A percentile compares a stretch with the other conserved stretches of the same genome.
Conservation (phyloP, 2,329 filamentous ascomycete genomes). For the Sphaerulina vaccinii region DNA sequence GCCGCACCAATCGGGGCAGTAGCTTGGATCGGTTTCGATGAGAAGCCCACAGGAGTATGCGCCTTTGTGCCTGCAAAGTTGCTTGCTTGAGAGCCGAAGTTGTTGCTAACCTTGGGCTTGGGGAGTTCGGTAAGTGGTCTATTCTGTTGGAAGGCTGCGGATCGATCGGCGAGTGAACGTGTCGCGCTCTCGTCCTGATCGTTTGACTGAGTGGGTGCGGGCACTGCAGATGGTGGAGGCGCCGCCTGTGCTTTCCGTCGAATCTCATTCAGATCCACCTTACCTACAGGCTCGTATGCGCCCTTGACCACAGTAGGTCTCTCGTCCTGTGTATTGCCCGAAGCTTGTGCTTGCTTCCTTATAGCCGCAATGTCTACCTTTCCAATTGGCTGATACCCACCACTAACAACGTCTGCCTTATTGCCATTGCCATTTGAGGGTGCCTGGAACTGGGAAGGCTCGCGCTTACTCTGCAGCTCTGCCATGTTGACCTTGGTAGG, state of each 20-base stretch:
- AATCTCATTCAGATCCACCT: conserved; percentile 95
- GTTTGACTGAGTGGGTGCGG: conserved; percentile 48
- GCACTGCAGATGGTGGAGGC: conserved; percentile 28
- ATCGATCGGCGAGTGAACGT: conserved; percentile 71
- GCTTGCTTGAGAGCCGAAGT: conserved; percentile 68
- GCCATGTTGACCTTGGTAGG: conserved; percentile 94
- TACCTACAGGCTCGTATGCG: conserved; percentile 89
- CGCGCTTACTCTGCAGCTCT: conserved; percentile 72
- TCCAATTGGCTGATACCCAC: conserved; percentile 88
- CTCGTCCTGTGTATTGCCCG: conserved; percentile 62
- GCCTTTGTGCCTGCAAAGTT: conserved; percentile 86
- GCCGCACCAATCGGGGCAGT: conserved; percentile 71
- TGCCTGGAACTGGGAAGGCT: conserved; percentile 61
- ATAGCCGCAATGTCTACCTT: conserved; percentile 97
- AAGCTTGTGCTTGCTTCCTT: conserved; percentile 68
- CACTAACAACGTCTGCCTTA: conserved; percentile 68
- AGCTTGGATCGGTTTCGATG: conserved; percentile 54
- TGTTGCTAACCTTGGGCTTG: conserved; percentile 93
- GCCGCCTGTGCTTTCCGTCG: conserved; percentile 73
- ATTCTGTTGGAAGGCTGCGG: conserved; percentile 68
- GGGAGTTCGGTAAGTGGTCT: conserved; percentile 84
- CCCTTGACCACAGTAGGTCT: conserved; percentile 84
- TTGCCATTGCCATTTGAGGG: conserved; percentile 46
- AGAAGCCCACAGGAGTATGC: conserved; percentile 70
- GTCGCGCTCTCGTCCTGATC: conserved; percentile 52